phyloP scores from a whole-genome alignment of 75 land plant species.

The Pseudotsuga menziesii region DNA sequence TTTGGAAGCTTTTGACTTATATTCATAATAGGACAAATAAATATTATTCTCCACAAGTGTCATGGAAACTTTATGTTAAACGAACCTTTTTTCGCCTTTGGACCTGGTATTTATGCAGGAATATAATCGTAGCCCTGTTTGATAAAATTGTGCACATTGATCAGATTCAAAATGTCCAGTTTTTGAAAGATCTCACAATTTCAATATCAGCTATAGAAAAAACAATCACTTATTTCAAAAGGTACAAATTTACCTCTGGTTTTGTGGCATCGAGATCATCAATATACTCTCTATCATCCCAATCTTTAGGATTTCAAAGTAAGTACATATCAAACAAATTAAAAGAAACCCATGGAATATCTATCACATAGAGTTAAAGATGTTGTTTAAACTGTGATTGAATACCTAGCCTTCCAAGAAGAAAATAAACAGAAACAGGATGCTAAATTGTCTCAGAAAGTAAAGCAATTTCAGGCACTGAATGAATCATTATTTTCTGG shows the following conservation, averaged over 20 bases:
- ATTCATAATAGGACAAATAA: background rate
- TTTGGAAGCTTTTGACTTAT: background rate
- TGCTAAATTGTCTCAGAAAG: too few relatives aligned
- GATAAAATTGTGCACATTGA: slow-evolving; percentile 1
- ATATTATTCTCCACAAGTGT: background rate
- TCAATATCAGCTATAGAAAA: background rate
- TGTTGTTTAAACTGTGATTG: too few relatives aligned
- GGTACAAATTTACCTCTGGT: slow-evolving; percentile 67
- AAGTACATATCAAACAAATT: slow-evolving; percentile 3
- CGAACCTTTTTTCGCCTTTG: slow-evolving; percentile 86
- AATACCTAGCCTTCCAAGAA: too few relatives aligned
- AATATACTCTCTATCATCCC: slow-evolving; percentile 94
- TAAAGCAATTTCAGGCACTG: too few relatives aligned
- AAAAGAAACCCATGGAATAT: background rate
- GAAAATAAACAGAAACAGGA: too few relatives aligned
- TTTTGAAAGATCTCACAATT: background rate
- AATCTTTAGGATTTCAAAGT: slow-evolving; percentile 76
- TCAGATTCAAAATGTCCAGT: background rate
- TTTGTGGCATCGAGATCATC: slow-evolving; percentile 80
- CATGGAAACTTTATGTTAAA: background rate
- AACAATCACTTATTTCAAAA: background rate
- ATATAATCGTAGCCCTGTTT: slow-evolving; percentile 89
- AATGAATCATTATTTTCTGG: too few relatives aligned
- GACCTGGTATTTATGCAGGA: slow-evolving; percentile 91
- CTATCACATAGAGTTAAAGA: background rate